Percentiles rank a stretch among this genome's conserved stretches.
Evolutionary conservation across 345 rosid genomes (phyloP).

Genomic region (thale cress (Arabidopsis thaliana)): TAIR10.1 NC_003070.9:28464001-28464500

Average conservation of each 20-base stretch:
- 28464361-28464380: conserved; percentile 82
- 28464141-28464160: conserved; percentile 94
- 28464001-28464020: not conserved
- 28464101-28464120: conserved; percentile 88
- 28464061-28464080: conserved; percentile 99
- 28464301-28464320: conserved; percentile 88
- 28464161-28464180: conserved; percentile 83
- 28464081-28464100: conserved; percentile 90
- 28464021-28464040: not conserved
- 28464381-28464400: conserved; percentile 76
- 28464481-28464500: conserved; percentile 77
- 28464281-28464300: conserved; percentile 86
- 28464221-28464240: conserved; percentile 96
- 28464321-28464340: conserved; percentile 87
- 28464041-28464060: not conserved
- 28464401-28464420: conserved; percentile 87
- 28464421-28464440: conserved; percentile 81
- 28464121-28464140: conserved; percentile 87
- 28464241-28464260: conserved; percentile 86
- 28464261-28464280: conserved; percentile 70
- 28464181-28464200: conserved; percentile 85
- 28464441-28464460: conserved; percentile 93
- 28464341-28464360: conserved; percentile 88
- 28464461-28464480: conserved; percentile 70
- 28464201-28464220: conserved; percentile 89